These are phyloP conservation scores for Sphagnurus paluster DNA, from an alignment of 1,284 basidiomycete species.

Conservation along the genomic window DNA sequence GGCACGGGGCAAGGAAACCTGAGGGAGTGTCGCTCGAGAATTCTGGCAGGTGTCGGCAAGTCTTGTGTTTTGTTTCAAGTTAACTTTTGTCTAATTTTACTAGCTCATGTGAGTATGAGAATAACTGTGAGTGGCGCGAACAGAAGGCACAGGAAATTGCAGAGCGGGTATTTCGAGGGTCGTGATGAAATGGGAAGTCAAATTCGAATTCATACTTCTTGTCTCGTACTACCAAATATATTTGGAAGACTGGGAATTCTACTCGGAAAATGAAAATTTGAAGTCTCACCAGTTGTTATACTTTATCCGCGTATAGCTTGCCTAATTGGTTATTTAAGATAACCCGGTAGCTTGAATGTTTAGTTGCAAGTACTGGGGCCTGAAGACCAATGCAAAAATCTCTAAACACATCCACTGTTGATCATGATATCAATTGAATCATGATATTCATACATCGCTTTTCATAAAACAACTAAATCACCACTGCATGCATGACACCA, in stretches of 20 bases:
- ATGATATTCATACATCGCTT: too few species aligned
- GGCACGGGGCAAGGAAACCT: slow-evolving; percentile 69
- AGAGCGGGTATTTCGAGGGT: not conserved
- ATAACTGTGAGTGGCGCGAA: slow-evolving; percentile 84
- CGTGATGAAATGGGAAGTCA: not conserved
- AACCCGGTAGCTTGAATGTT: too few species aligned
- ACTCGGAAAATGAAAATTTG: too few species aligned
- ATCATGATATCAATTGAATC: too few species aligned
- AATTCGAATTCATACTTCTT: not conserved
- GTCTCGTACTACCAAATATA: too few species aligned
- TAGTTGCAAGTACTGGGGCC: too few species aligned
- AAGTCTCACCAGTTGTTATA: too few species aligned
- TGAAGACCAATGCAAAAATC: too few species aligned
- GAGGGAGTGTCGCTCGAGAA: slow-evolving; percentile 66
- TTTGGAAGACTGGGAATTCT: too few species aligned
- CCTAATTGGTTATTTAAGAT: too few species aligned
- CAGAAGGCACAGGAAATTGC: slow-evolving; percentile 52
- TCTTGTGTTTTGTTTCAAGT: slow-evolving; percentile 20
- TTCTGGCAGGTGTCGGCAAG: slow-evolving; percentile 69
- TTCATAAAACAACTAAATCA: slow-evolving; percentile 75
- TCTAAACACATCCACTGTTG: too few species aligned
- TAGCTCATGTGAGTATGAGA: slow-evolving; percentile 78
- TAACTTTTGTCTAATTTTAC: slow-evolving; percentile 7
- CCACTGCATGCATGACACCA: slow-evolving; percentile 82
- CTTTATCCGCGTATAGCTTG: too few species aligned